Conservation (phyloP, 495 filamentous ascomycete species). For the Penicillium samsonianum region DNA sequence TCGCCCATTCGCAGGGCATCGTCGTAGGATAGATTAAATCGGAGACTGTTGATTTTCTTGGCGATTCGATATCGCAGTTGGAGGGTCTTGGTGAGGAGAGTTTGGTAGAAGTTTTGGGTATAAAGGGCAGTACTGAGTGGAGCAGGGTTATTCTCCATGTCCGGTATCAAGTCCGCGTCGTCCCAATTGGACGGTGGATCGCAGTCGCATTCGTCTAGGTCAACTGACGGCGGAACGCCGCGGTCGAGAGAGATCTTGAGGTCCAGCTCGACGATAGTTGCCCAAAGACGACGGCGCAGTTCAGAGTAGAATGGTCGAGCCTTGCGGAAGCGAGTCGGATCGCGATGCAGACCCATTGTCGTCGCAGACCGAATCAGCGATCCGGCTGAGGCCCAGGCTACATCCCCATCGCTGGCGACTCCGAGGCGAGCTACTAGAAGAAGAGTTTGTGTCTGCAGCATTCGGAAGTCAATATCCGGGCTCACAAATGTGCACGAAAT, state of each 20-base stretch:
- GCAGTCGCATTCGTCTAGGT: slow-evolving; percentile 50
- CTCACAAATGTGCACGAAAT: slow-evolving; percentile 55
- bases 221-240: slow-evolving; percentile 52
- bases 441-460: slow-evolving; percentile 57
- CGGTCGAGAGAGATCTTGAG: slow-evolving; percentile 59
- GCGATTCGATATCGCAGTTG: slow-evolving; percentile 51
- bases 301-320: slow-evolving; percentile 51
- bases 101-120: slow-evolving; percentile 56
- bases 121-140: slow-evolving; percentile 35
- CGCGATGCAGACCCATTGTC: slow-evolving; percentile 60
- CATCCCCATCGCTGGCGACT: slow-evolving; percentile 51
- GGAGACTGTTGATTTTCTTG: slow-evolving; percentile 50
- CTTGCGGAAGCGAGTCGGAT: slow-evolving; percentile 52
- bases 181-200: slow-evolving; percentile 56
- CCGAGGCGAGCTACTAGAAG: slow-evolving; percentile 55
- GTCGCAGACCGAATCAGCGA: slow-evolving; percentile 57
- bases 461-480: slow-evolving; percentile 49
- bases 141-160: slow-evolving; percentile 35
- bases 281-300: slow-evolving; percentile 61
- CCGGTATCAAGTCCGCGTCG: slow-evolving; percentile 55
- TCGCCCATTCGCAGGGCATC: slow-evolving; percentile 50
- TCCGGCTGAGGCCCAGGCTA: slow-evolving; percentile 58
- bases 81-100: slow-evolving; percentile 49
- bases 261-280: slow-evolving; percentile 60
- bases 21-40: slow-evolving; percentile 50